phyloP scores from a whole-genome alignment of 108 stramenopile species.

The Nitzschia sp. region DNA sequence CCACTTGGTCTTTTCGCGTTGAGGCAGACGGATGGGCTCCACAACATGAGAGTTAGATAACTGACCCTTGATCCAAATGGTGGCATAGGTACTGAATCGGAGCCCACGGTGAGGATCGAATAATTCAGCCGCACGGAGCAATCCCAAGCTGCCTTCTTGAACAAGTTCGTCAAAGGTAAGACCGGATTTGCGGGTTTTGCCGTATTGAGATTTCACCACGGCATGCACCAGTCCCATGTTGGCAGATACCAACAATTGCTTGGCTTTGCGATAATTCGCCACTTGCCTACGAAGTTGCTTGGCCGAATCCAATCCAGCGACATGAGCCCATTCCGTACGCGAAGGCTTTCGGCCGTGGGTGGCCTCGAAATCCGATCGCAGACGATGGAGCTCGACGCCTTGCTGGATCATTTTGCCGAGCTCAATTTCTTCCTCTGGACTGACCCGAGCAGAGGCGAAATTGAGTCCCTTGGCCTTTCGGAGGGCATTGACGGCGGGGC shows the following conservation, averaged over 20 bases:
- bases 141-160: constrained; percentile 92
- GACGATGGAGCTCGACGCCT: constrained; percentile 62
- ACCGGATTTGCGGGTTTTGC: constrained; percentile 23
- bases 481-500: constrained; percentile 40
- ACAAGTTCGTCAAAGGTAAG: constrained; percentile 81
- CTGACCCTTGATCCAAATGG: constrained; percentile 97
- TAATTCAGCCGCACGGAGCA: constrained; percentile 89
- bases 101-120: constrained; percentile 90
- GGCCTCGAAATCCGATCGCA: constrained; percentile 57
- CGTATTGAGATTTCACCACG: constrained; percentile 58
- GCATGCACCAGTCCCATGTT: constrained; percentile 86
- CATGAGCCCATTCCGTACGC: constrained; percentile 62
- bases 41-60: constrained; percentile 55
- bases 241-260: constrained; percentile 69
- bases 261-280: constrained; percentile 65
- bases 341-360: constrained; percentile 34
- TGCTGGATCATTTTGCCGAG: constrained; percentile 70
- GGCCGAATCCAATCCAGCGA: constrained; percentile 48
- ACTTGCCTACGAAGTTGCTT: constrained; percentile 59
- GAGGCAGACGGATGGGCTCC: constrained; percentile 62
- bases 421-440: constrained; percentile 70
- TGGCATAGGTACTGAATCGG: constrained; percentile 94
- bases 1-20: constrained; percentile 66
- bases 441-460: constrained; percentile 26
- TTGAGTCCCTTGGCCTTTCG: neutral